Evolutionary conservation across 495 filamentous ascomycete genomes (phyloP), one percentile per base, ranked within the genome.

Genomic region (Bryoglossum gracile): DNA sequence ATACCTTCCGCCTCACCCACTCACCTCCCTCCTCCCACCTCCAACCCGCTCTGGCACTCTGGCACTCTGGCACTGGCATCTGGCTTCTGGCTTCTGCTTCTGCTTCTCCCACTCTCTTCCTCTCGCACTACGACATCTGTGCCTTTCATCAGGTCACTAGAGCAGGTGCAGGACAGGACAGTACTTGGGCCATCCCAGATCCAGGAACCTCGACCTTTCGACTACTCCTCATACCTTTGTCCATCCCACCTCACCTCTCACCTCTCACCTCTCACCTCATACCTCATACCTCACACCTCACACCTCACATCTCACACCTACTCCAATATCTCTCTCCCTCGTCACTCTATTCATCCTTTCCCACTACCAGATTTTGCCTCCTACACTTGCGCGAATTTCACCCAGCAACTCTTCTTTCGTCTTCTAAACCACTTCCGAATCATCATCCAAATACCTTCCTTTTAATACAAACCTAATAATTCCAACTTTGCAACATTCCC

Each of bases 171-270:
- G n/a, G n/a, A n/a, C 26, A 30, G 5, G 6, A 30, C 26, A 5
- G 26, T 14, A 13, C 14, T 4, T 16, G 8, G 5, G 6, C 16
- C 35, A 6, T n/a, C 42, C 28, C 42, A 24, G 4, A 45, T 45
- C 26, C 42, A 45, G 42, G 42, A 45, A 45, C 42, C 10, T 45
- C 42, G 28, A 8, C 11, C 23, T 45, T 23, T 6, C 16, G 6
- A 13, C 23, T 23, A 13, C 42, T 24, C 42, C 28, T 26, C 26
- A 24, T 24, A 19, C n/a, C 42, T 45, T 45, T 26, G 40, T 23
- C 40, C 25, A 8, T 43, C 9, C 40, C 26, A 30, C 26, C 13
- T 13, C 26, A 30, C 6, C 26, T 6, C 6, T 30, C 6, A 5
- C 5, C 26, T 30, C n/a, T n/a, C n/a, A 13, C 26, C 13, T 30